Percentiles rank a stretch among this genome's conserved stretches.
Conservation (phyloP, 1,284 basidiomycete species). For the Rhodotorula sp. region DNA sequence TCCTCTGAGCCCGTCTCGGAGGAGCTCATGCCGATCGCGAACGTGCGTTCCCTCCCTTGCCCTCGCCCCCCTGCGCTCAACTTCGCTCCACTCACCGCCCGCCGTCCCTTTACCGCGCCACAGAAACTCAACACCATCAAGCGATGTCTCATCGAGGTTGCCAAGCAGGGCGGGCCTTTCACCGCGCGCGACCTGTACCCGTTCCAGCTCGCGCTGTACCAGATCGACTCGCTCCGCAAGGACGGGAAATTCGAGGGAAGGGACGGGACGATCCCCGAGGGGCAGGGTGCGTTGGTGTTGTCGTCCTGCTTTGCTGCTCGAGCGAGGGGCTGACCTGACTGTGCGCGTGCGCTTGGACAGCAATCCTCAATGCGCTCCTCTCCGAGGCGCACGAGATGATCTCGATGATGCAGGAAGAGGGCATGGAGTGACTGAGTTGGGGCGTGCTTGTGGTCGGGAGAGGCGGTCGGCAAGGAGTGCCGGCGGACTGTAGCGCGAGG, state of each 20-base stretch:
- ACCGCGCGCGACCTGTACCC: constrained; percentile 95
- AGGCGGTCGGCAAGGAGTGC: neutral
- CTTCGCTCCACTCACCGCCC: neutral
- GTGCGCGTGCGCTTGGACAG: constrained; percentile 50
- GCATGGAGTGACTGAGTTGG: neutral
- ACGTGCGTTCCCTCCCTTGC: constrained; percentile 59
- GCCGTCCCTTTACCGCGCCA: neutral
- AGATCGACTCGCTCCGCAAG: constrained; percentile 89
- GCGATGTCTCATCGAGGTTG: constrained; percentile 69
- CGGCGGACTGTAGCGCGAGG: neutral
- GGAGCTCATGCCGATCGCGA: constrained; percentile 54
- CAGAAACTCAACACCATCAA: constrained; percentile 47
- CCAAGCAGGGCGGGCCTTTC: constrained; percentile 95
- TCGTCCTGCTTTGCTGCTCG: neutral
- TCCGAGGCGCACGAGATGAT: constrained; percentile 86
- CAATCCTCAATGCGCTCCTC: constrained; percentile 91
- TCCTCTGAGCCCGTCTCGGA: constrained; percentile 90
- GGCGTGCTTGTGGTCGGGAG: neutral
- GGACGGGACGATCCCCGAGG: constrained; percentile 82
- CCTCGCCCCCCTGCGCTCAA: neutral
- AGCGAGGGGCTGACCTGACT: neutral
- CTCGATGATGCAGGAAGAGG: constrained; percentile 20
- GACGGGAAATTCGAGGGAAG: constrained; percentile 88
- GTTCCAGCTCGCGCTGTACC: constrained; percentile 51
- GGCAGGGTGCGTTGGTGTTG: constrained; percentile 54